Base-by-base conservation (phyloP, 331 rosid species). In the Acacia pycnantha region DNA sequence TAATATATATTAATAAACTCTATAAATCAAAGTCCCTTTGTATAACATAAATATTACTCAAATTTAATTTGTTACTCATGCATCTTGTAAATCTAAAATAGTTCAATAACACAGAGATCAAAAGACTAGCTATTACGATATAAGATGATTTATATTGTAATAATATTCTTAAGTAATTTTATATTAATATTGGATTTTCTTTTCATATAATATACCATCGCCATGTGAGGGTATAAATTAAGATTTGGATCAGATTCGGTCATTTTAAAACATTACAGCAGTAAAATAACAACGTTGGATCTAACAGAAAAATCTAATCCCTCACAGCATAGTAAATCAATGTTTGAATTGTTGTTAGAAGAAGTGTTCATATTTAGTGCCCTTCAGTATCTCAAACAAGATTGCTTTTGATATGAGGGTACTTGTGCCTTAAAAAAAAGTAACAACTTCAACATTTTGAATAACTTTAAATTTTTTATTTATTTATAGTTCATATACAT, bases 281-380 rank as follows among this genome's bases (percentile, higher is more conserved):
- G 65, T 58, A 48, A 48, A 48, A 22, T 51, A 51, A 18, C 7
- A 37, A 37, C 41, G 4, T 31, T 31, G 2, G 1, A 5, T 33
- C 0, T 33, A 33, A 33, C 1, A 33, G 0, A 33, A 33, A 4
- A 33, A 33, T 0, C 1, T 33, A 33, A 5, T 35, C 7, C 7
- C 1, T 35, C 6, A 0, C 6, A 37, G 4, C 8, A 0, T 33
- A 33, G 0, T 0, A 37, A 1, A 37, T 6, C 41, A 37, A 37
- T 37, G 0, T 37, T 37, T 37, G 0, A 37, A 6, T 37, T 37
- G 0, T 0, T 37, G 2, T 37, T 37, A 6, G 9, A 1, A 37
- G 41, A 37, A 0, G 1, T 37, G 0, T 0, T 1, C 9, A 37
- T 0, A 37, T 37, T 37, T 6, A 37, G 0, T 1, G 9, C 0